Conservation (phyloP, 257 asterid genomes). For the Solanum tarijense region DNA sequence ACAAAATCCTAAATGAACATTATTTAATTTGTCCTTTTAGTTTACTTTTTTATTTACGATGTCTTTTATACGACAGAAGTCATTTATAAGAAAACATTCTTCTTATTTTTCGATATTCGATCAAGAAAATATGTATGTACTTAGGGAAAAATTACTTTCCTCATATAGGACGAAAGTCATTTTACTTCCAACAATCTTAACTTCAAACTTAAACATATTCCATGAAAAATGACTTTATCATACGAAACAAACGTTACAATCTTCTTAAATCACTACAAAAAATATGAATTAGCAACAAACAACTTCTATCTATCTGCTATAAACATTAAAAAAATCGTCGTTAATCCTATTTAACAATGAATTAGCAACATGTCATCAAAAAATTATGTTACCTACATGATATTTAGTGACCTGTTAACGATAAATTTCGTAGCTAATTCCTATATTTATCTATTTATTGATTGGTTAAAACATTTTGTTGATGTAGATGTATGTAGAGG, state of each 20-base stretch:
- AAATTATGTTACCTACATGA: not conserved
- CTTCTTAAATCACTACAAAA: not conserved
- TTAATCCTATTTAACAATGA: not conserved
- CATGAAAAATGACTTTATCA: not conserved
- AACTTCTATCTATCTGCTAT: not conserved
- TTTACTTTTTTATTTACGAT: not conserved
- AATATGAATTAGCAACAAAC: not conserved
- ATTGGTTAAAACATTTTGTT: not conserved
- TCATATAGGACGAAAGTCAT: not conserved
- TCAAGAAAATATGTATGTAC: not conserved
- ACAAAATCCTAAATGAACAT: not conserved
- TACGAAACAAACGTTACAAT: not conserved
- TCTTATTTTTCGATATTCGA: not conserved
- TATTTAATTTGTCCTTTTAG: not conserved
- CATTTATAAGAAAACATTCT: not conserved
- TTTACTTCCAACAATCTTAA: not conserved
- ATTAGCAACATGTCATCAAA: not conserved
- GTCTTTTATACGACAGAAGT: not conserved
- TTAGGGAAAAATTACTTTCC: not conserved
- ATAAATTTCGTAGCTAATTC: not conserved
- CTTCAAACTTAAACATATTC: not conserved
- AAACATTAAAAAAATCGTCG: not conserved
- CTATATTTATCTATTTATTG: not conserved
- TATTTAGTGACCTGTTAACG: not conserved
- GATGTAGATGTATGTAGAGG: conserved; percentile 23